phyloP scores from a whole-genome alignment of 2,329 filamentous ascomycete species.

The Leptographium lundbergii region DNA sequence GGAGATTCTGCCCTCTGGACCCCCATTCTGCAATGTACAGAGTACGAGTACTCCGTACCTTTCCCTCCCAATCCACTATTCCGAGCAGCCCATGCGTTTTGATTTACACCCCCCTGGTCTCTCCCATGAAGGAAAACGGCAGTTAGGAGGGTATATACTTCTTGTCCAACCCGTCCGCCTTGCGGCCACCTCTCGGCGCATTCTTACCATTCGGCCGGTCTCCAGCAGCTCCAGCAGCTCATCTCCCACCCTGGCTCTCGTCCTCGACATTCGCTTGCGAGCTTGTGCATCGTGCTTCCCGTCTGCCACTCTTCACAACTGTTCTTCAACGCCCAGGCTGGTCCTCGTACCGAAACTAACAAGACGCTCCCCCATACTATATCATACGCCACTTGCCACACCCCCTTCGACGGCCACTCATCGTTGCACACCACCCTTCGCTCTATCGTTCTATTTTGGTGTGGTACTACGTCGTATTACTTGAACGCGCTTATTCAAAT shows the following conservation, averaged over 20 bases:
- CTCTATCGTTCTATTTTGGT: not conserved
- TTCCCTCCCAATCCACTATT: not conserved
- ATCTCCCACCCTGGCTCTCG: not conserved
- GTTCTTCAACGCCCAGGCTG: not conserved
- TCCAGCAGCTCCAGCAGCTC: not conserved
- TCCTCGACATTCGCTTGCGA: not conserved
- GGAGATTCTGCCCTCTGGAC: not conserved
- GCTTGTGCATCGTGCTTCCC: not conserved
- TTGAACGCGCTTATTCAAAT: not conserved
- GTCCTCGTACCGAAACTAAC: not conserved
- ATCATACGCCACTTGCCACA: not conserved
- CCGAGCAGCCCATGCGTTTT: not conserved
- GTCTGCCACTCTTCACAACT: not conserved
- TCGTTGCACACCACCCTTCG: not conserved
- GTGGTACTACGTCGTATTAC: not conserved
- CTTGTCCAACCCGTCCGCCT: not conserved
- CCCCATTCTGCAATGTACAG: not conserved
- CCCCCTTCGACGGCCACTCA: not conserved
- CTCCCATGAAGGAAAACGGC: not conserved
- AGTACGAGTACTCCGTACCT: no score
- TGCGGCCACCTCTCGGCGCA: not conserved
- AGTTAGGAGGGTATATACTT: not conserved
- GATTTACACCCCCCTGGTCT: not conserved
- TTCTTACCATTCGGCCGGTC: not conserved
- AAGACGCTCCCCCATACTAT: not conserved